Conservation (phyloP, 495 filamentous ascomycete genomes). For the Xylaria intraflava region DNA sequence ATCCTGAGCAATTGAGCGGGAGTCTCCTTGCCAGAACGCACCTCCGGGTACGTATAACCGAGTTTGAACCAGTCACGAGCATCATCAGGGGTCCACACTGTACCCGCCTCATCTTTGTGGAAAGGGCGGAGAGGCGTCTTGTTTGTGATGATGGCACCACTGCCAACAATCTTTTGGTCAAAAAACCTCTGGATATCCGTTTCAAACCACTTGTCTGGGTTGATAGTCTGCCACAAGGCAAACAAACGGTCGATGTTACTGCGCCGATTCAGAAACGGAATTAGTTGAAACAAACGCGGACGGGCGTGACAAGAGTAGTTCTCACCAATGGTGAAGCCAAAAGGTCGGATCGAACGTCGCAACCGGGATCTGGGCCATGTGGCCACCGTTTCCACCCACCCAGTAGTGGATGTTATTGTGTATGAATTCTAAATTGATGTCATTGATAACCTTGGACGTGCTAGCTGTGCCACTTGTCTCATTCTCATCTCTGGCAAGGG, state of each 20-base stretch:
- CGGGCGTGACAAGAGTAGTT: background rate
- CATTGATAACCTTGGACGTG: conserved; percentile 14
- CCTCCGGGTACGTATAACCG: conserved; percentile 31
- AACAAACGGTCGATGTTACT: conserved; percentile 39
- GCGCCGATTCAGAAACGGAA: background rate
- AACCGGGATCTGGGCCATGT: conserved; percentile 35
- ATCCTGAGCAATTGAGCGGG: conserved; percentile 35
- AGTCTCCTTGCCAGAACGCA: conserved; percentile 18
- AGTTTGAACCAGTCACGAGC: conserved; percentile 15
- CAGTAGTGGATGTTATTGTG: conserved; percentile 39
- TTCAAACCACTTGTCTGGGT: conserved; percentile 27
- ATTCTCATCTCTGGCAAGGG: conserved; percentile 4
- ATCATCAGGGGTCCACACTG: conserved; percentile 14
- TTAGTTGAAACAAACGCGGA: background rate
- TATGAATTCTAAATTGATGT: conserved; percentile 33
- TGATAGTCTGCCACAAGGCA: conserved; percentile 35
- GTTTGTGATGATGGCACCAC: conserved; percentile 1
- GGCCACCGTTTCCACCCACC: conserved; percentile 32
- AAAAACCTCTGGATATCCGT: conserved; percentile 18
- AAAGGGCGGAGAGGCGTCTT: conserved; percentile 24
- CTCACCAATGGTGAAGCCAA: conserved; percentile 33
- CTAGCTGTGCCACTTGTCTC: background rate
- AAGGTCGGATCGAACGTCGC: conserved; percentile 43
- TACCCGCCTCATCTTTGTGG: conserved; percentile 11
- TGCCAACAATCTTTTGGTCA: conserved; percentile 10